Conservation (phyloP, 1,139 yeast species). For the Tardiomyces depauwii region DNA sequence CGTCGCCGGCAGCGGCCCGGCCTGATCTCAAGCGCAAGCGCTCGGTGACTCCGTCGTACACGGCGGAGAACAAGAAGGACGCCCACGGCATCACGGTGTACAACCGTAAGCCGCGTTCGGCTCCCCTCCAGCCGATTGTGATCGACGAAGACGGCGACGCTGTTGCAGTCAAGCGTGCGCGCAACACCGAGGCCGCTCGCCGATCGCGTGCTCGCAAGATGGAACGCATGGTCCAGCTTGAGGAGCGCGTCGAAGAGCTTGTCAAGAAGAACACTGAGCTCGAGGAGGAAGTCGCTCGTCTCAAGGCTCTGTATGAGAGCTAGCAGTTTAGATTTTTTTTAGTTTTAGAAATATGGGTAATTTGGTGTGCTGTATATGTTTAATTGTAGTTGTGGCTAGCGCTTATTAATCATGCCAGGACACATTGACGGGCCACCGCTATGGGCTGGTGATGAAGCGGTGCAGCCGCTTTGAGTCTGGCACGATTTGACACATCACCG, state of each 20-base stretch:
- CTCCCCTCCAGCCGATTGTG: constrained; percentile 51
- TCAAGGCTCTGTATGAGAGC: constrained; percentile 9
- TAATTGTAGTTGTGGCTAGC: too few species aligned
- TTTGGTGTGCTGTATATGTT: background rate
- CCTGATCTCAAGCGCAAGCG: background rate
- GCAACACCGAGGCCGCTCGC: constrained; percentile 95
- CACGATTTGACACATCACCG: too few species aligned
- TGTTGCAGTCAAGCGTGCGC: constrained; percentile 52
- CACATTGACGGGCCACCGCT: too few species aligned
- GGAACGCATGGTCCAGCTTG: constrained; percentile 78
- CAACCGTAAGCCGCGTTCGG: constrained; percentile 29
- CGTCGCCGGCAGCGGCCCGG: background rate
- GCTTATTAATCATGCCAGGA: too few species aligned
- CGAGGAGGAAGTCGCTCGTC: constrained; percentile 20
- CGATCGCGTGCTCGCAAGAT: constrained; percentile 89
- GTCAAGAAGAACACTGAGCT: constrained; percentile 16
- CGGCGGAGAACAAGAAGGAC: constrained; percentile 23
- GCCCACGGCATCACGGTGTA: constrained; percentile 28
- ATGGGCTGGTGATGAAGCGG: too few species aligned
- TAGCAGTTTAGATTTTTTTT: background rate
- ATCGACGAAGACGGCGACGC: constrained; percentile 26
- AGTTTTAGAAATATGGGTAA: background rate
- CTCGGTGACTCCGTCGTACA: constrained; percentile 1
- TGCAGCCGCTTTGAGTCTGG: too few species aligned
- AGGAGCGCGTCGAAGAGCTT: constrained; percentile 59